Base-by-base conservation (phyloP, 768 basidiomycete species). In the Rhizopogon vulgaris region DNA sequence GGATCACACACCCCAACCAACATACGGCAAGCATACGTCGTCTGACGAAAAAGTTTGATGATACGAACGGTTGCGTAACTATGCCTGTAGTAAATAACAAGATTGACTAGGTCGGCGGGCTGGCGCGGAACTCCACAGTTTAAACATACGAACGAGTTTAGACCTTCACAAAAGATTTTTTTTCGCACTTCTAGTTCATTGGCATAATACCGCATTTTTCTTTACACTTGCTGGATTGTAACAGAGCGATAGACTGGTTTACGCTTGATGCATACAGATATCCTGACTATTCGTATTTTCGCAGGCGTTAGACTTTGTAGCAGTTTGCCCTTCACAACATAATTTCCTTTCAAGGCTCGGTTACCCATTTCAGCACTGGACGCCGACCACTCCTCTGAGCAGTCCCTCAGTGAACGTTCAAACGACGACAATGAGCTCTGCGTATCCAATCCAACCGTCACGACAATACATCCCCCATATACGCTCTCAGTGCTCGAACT, bases 391-490 rank as follows among this genome's bases (percentile, higher is more conserved):
- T 34, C 45, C 28, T 34, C 18, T 17, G 28, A 28, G n/a, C 30
- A 32, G 43, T 45, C 32, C 32, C 32, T n/a, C n/a, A n/a, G n/a
- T 46, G 32, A 34, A 46, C 22, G 22, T 22, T 22, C 3, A 22
- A 22, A 22, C 45, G 12, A 62, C 71, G 58, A 66, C 64, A 57
- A 81, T 80, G 79, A 76, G 63, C 66, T 66, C 71, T 7, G 56
- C 70, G 27, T 73, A 75, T 63, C 69, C 79, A 47, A 62, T 80
- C 41, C 70, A 87, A n/a, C 73, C 75, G 25, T 90, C 88, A 32
- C 76, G 87, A 49, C 82, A 80, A 5, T 67, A 82, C n/a, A 67
- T 73, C 3, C 85, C 89, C 0, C 87, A 88, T 53, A 78, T 89
- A 54, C 71, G 73, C 12, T 80, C 86, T 1, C 75, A 72, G 38